Conservation (phyloP, 345 rosid species). For the Boechera stricta region DNA sequence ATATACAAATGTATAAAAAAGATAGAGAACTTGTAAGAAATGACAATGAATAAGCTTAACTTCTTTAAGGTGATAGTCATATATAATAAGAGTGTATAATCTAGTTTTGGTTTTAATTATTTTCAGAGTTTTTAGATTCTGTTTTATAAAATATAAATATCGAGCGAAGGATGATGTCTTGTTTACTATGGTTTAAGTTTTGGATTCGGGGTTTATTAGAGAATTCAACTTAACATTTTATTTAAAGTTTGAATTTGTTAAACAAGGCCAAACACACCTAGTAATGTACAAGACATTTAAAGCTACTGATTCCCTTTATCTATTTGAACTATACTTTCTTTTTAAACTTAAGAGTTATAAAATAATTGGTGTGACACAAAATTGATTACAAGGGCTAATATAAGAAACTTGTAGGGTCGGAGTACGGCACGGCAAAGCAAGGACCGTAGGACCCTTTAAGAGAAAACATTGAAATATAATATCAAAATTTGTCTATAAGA, state of each 20-base stretch:
- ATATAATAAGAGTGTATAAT: neutral
- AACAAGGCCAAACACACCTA: neutral
- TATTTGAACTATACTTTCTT: neutral
- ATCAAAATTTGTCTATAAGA: neutral
- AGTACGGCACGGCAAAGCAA: conserved; percentile 34
- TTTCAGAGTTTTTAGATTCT: neutral
- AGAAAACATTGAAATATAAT: conserved; percentile 1
- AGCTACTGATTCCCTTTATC: neutral
- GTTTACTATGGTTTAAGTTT: neutral
- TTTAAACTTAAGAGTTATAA: neutral
- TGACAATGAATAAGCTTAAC: neutral
- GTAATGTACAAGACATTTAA: neutral
- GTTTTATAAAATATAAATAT: neutral
- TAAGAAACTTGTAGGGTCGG: conserved; percentile 33
- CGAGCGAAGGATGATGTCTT: neutral
- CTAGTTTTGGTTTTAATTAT: neutral
- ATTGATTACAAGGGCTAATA: conserved; percentile 11
- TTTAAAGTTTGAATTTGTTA: neutral
- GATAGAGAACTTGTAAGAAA: neutral
- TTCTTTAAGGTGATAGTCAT: neutral
- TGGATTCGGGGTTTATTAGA: neutral
- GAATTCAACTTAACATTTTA: neutral
- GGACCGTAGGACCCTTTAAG: conserved; percentile 35
- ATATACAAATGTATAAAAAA: neutral
- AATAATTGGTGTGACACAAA: conserved; percentile 17